Conservation (phyloP, 1,284 basidiomycete species). For the Cryptococcus wingfieldii region DNA sequence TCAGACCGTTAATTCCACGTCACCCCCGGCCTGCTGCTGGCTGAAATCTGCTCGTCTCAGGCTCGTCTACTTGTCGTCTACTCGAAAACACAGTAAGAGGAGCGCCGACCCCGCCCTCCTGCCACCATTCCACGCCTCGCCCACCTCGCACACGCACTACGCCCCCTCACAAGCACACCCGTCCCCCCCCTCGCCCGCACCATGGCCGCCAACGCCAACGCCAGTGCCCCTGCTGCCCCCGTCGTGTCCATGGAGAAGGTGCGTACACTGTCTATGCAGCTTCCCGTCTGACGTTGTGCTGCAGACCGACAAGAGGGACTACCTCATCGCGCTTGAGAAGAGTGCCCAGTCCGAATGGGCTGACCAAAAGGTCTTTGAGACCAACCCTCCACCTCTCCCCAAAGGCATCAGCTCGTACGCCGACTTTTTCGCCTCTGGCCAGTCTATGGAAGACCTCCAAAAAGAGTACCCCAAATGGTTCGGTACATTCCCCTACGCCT, state of each 20-base stretch:
- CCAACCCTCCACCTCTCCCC: conserved; percentile 69
- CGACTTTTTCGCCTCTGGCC: conserved; percentile 49
- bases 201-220: neutral
- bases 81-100: no score
- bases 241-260: conserved; percentile 49
- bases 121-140: no score
- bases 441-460: conserved; percentile 51
- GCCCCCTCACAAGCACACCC: neutral
- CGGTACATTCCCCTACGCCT: conserved; percentile 90
- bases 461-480: conserved; percentile 90
- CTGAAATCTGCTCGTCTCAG: no score
- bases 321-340: conserved; percentile 74
- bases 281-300: neutral
- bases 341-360: conserved; percentile 79
- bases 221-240: conserved; percentile 14
- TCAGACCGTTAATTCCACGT: no score
- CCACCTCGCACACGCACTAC: no score
- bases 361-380: conserved; percentile 62
- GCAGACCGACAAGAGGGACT: conserved; percentile 89
- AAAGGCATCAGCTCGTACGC: conserved; percentile 62
- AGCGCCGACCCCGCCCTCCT: no score
- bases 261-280: neutral
- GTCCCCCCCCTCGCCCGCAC: neutral
- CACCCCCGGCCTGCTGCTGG: no score
- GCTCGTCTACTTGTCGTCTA: no score